Base-by-base conservation (phyloP, 2,329 filamentous ascomycete genomes). In the Epicoccum sorghinum region DNA sequence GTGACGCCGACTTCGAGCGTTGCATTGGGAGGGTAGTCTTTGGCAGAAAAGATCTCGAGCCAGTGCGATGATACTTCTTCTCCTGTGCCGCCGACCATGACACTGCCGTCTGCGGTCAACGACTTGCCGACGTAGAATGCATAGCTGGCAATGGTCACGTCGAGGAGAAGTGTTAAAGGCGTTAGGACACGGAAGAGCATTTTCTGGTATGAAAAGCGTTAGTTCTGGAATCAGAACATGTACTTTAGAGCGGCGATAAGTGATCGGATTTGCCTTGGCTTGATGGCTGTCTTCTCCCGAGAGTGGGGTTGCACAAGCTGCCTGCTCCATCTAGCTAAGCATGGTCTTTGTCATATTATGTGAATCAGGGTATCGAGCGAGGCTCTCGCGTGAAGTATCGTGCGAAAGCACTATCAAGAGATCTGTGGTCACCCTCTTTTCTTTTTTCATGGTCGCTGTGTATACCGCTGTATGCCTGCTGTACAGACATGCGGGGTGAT, bases 11-110 rank as follows among this genome's bases (percentile, higher is more conserved):
- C 75, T 39, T 68, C 73, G 45, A 80, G 72, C 0, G 76, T 79
- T 0, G 72, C 75, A 44, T 80, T 79, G 0, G 75, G 37, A 1
- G 70, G 59, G 45, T 80, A 70, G 40, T 79, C 72, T 29, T 62
- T 66, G 1, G 76, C 77, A 0, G 77, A 70, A 41, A 80, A 80
- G 29, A 80, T 66, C 50, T 80, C 75, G 23, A 80, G 75, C 77
- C 78, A 80, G 53, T 80, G 78, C 7, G 74, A 77, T 0, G 78
- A 80, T 0, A 80, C 77, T 58, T 80, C 78, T 55, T 81, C 79
- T 39, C 78, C 78, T 4, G 78, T 80, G 22, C 78, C 77, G 55
- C 78, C 78, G 18, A 80, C 65, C 38, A 80, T 69, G 24, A 80
- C 77, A 32, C 71, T 74, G 27, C 76, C 77, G 55, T 77, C 73